phyloP scores from a whole-genome alignment of 768 basidiomycete species.

The Pilatotrama ljubarskyi region DNA sequence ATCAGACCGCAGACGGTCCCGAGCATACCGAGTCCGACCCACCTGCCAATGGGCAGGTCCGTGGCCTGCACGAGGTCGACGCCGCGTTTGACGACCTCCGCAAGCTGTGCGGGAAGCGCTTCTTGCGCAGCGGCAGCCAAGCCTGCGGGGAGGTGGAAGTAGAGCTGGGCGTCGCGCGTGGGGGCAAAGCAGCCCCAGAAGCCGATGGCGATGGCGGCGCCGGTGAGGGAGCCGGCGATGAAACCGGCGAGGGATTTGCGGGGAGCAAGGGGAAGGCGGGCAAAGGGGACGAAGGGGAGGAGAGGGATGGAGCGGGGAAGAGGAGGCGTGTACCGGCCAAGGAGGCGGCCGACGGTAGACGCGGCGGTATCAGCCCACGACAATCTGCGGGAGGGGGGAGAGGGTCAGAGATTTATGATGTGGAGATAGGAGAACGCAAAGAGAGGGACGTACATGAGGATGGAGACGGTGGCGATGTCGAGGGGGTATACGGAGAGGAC shows the following conservation, averaged over 20 bases:
- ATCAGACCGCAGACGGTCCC: slow-evolving; percentile 72
- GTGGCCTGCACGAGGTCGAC: slow-evolving; percentile 21
- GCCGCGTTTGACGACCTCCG: slow-evolving; percentile 30
- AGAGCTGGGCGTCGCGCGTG: slow-evolving; percentile 40
- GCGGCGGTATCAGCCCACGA: slow-evolving; percentile 97
- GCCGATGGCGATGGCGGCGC: slow-evolving; percentile 59
- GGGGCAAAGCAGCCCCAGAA: slow-evolving; percentile 75
- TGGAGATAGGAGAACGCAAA: slow-evolving; percentile 2
- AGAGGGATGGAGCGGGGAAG: slow-evolving; percentile 49
- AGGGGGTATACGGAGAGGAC: slow-evolving; percentile 75
- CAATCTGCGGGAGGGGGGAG: slow-evolving; percentile 51
- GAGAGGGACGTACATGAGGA: slow-evolving; percentile 73
- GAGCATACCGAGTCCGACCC: slow-evolving; percentile 53
- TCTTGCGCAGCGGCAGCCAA: slow-evolving; percentile 22
- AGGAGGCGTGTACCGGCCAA: slow-evolving; percentile 64
- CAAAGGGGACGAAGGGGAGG: slow-evolving; percentile 30
- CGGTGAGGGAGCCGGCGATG: slow-evolving; percentile 73
- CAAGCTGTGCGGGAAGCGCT: slow-evolving; percentile 17
- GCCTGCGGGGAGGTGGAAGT: slow-evolving; percentile 35
- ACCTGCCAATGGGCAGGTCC: slow-evolving; percentile 39
- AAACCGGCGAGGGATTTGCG: slow-evolving; percentile 88
- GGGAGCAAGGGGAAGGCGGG: slow-evolving; percentile 68
- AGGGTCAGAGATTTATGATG: slow-evolving; percentile 5
- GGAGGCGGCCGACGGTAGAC: slow-evolving; percentile 88
- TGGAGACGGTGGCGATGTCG: slow-evolving; percentile 86